Evolutionary conservation across 805 yeast genomes (phyloP), one percentile per base, ranked within the genome.

Genomic region (Saccharomyces cerevisiae): DNA sequence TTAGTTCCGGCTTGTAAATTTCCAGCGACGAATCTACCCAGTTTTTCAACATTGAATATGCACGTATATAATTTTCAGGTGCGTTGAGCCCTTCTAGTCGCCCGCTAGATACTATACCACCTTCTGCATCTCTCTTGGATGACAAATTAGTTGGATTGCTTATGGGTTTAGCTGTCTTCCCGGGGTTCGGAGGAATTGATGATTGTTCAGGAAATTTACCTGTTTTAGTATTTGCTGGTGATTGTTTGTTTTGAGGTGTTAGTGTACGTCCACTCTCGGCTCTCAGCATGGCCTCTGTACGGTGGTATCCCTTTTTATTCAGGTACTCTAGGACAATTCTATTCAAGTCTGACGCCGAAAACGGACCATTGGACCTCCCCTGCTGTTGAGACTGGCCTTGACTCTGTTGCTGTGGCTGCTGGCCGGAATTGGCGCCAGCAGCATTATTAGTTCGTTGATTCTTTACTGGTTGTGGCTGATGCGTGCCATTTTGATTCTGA

Each of bases 1-100:
- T 80, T 56, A 94, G 76, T 70, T 94, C 97, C 17, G 95, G 90
- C 70, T 82, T 86, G 71, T 94, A 94, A 71, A 94, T 78, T 69
- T 92, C 99, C 61, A 94, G 76, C 0, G 97, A 89, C 17, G 89
- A 79, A 61, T 89, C 96, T 46, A 89, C 87, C 98, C 98, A 94
- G 50, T 84, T 83, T 57, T 87, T 80, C 57, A 90, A 79, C 68
- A 89, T 78, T 17, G 84, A 75, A 71, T 90, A 94, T 1, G 96
- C 96, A 48, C 89, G 77, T n/a, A 79, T 75, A 68, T 87, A 91
- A 55, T 81, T 77, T 31, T 82, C 85, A 1, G 96, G 91, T 52
- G 69, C 57, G 6, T 66, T 68, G n/a, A 59, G 55, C 17, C 59
- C 61, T 46, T 61, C 60, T 28, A 62, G 27, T 48, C 60, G 55